These are phyloP conservation scores for Cyanidiococcus yangmingshanensis DNA, from an alignment of 23 red algal species.

Conservation along the genomic window DNA sequence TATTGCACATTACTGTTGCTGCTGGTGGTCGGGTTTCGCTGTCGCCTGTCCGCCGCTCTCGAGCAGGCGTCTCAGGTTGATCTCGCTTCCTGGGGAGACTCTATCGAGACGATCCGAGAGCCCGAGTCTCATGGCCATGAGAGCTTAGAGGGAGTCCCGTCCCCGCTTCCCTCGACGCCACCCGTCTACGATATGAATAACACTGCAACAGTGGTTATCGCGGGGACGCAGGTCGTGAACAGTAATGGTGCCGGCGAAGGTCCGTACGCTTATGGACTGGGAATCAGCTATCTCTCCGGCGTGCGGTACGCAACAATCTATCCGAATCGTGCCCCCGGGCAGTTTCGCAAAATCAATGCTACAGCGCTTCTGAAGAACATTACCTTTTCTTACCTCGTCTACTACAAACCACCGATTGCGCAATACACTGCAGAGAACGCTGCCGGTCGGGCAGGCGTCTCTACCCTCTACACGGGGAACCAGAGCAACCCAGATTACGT, in stretches of 20 bases:
- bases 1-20: neutral
- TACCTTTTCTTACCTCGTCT: neutral
- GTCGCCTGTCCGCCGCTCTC: neutral
- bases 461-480: neutral
- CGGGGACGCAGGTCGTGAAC: neutral
- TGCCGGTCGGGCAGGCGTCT: neutral
- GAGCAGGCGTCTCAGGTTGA: neutral
- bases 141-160: neutral
- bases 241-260: neutral
- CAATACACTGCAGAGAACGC: conserved; percentile 1
- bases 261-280: neutral
- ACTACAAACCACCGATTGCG: conserved; percentile 1
- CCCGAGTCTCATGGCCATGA: neutral
- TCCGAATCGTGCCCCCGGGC: conserved; percentile 1
- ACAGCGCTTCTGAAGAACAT: neutral
- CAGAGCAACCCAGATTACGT: neutral
- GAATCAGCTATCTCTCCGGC: neutral
- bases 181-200: conserved; percentile 1
- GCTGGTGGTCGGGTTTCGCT: neutral
- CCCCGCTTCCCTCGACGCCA: neutral
- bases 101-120: neutral
- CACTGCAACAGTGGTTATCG: conserved; percentile 11
- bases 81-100: neutral
- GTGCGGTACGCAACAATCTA: neutral
- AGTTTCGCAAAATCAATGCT: neutral